Evolutionary conservation across 441 rosid species (phyloP), one percentile per base, ranked within the genome.

Genomic region (Eutrema salsugineum): DNA sequence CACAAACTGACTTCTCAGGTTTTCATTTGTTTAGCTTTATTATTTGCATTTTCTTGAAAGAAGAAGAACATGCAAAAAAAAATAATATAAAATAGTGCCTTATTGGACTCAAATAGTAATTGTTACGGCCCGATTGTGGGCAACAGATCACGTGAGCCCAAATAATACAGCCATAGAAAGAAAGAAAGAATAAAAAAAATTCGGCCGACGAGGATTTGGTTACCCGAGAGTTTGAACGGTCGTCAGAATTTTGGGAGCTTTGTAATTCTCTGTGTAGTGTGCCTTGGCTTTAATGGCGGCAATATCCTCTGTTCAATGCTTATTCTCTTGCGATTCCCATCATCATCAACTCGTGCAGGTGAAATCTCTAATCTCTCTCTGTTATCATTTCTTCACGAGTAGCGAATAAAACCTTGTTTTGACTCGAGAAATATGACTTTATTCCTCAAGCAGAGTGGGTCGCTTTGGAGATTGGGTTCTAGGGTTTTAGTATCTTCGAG

Each of bases 251-350:
- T 32, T 56, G 7, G 66, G 61, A 62, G 61, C 66, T 67, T 39
- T 1, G 32, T 22, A 40, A 19, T 28, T 28, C 57, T 36, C 78
- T 44, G 5, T 20, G 63, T 73, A n/a, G 75, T 39, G 11, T 8
- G 33, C 79, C 75, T 75, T 71, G 78, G 63, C 68, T 57, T 38
- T 47, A 77, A 79, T 82, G 84, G 80, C 89, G 64, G 60, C 87
- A 55, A 56, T 78, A 15, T 66, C 71, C 59, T 60, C 76, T 56
- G 51, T 61, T 46, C 67, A 70, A 3, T 72, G 71, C 75, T 68
- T 68, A 15, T 71, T 64, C 59, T 56, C 48, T 22, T 66, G 68
- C 71, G 55, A 42, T 70, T 44, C 78, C 63, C 54, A 51, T 60
- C 53, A 28, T n/a, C 73, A 35, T 40, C 75, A 43, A 7, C 53